phyloP scores from a whole-genome alignment of 2,329 filamentous ascomycete species.

The Esteya vermicola region DNA sequence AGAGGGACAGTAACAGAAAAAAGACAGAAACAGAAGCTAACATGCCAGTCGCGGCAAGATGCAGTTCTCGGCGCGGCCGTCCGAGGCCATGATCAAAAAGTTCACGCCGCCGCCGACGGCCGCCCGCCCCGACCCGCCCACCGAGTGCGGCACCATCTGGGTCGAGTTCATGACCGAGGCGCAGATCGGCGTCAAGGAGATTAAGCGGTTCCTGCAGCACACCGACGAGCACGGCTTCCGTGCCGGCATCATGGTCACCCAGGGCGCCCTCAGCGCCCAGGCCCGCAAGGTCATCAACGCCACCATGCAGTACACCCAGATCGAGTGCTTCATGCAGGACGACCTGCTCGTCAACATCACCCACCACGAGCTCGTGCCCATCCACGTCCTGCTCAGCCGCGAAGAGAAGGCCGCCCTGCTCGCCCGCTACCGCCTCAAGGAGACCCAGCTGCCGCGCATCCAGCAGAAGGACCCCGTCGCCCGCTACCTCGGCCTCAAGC shows the following conservation, averaged over 20 bases:
- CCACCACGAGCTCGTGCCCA: constrained; percentile 89
- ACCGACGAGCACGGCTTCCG: constrained; percentile 69
- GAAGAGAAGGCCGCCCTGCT: constrained; percentile 82
- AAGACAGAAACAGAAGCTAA: background rate
- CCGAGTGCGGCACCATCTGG: constrained; percentile 78
- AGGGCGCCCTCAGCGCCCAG: constrained; percentile 67
- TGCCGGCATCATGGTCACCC: constrained; percentile 81
- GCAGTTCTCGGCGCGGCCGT: constrained; percentile 77
- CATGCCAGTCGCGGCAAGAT: constrained; percentile 59
- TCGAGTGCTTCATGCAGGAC: constrained; percentile 92
- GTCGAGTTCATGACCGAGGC: constrained; percentile 76
- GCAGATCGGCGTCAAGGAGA: constrained; percentile 78
- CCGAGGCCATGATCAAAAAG: constrained; percentile 69
- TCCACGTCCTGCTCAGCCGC: constrained; percentile 76
- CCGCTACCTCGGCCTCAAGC: constrained; percentile 75
- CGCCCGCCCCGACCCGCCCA: constrained; percentile 52
- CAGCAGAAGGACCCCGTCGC: constrained; percentile 85
- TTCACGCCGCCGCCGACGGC: constrained; percentile 61
- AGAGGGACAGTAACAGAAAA: background rate
- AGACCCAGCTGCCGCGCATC: constrained; percentile 90
- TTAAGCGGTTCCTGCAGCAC: constrained; percentile 77
- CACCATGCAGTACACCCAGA: constrained; percentile 60
- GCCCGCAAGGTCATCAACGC: constrained; percentile 76
- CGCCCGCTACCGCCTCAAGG: constrained; percentile 85
- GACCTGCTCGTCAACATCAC: constrained; percentile 97